Evolutionary conservation across 2,329 filamentous ascomycete genomes (phyloP), one percentile per base, ranked within the genome.

Genomic region (Calonectria naviculata): DNA sequence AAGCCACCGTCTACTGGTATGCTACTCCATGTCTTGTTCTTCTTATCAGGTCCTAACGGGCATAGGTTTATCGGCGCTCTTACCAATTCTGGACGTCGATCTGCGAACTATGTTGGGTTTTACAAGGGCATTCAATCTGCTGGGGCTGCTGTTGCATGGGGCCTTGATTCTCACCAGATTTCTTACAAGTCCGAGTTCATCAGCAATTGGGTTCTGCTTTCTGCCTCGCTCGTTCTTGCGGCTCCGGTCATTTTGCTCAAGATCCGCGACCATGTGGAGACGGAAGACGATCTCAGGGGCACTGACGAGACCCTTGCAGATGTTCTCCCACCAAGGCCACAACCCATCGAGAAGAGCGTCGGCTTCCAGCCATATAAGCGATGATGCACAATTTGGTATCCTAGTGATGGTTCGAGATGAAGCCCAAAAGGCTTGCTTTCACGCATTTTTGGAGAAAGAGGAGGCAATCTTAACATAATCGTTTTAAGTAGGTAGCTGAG

Each of bases 71-170:
- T 98, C 93, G 96, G 96, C 62, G 91, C 95, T 9, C 88, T 98
- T 49, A 95, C 94, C 80, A 98, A 98, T 89, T 97, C 96, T 74
- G 91, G 94, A 71, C 94, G 95, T 82, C 96, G 95, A 83, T 90
- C 96, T 31, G 95, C 96, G 85, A 98, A 98, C 87, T 93, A 96
- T 79, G 93, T 95, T 47, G 95, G 94, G 94, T 95, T 94, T 85
- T 95, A 95, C 87, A 95, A 95, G 83, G 93, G 93, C 19, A 93
- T 95, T 61, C 93, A 95, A 81, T 94, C 92, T 19, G 92, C 91
- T 6, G 93, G 93, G 76, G 89, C 91, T 1, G 93, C 92, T 28
- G 89, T 84, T 5, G 78, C 80, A 60, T 83, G 80, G 61, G 78
- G 80, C 6, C 76, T 84, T 24, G 83, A 85, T 64, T 78, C 76